These are phyloP conservation scores for Spergularia marina DNA, from an alignment of 148 eudicot genomes.

Conservation along the genomic window DNA sequence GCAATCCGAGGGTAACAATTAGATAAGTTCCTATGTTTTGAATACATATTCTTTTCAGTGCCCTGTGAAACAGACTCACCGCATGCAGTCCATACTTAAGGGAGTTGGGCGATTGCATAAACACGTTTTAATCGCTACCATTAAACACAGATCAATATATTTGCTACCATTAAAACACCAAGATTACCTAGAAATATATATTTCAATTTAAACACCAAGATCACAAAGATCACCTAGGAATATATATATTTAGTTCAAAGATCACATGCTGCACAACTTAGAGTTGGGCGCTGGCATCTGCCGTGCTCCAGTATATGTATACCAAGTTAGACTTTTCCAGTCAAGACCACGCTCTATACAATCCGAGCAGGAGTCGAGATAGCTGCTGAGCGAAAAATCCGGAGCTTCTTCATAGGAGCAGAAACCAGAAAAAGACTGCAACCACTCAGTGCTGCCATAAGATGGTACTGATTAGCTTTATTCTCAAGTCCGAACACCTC, in stretches of 20 bases:
- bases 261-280: conserved; percentile 26
- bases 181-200: no score
- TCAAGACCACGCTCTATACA: conserved; percentile 26
- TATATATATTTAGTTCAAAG: conserved; percentile 9
- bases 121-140: not conserved
- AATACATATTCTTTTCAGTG: no score
- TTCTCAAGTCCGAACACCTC: conserved; percentile 18
- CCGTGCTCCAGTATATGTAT: conserved; percentile 28
- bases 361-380: conserved; percentile 28
- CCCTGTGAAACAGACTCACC: no score
- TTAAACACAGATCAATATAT: not conserved
- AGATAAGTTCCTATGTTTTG: no score
- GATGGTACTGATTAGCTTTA: conserved; percentile 21
- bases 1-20: no score
- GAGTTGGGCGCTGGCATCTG: conserved; percentile 8
- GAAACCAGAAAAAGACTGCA: conserved; percentile 21
- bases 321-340: conserved; percentile 22
- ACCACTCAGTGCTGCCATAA: conserved; percentile 20
- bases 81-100: no score
- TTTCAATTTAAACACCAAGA: no score
- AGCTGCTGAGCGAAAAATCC: conserved; percentile 19
- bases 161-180: no score
- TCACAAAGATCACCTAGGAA: conserved; percentile 6
- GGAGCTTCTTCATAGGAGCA: conserved; percentile 20
- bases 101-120: not conserved